Evolutionary conservation across 164 flowering plant genomes (phyloP).

Genomic region (Berberis vulgaris): DNA sequence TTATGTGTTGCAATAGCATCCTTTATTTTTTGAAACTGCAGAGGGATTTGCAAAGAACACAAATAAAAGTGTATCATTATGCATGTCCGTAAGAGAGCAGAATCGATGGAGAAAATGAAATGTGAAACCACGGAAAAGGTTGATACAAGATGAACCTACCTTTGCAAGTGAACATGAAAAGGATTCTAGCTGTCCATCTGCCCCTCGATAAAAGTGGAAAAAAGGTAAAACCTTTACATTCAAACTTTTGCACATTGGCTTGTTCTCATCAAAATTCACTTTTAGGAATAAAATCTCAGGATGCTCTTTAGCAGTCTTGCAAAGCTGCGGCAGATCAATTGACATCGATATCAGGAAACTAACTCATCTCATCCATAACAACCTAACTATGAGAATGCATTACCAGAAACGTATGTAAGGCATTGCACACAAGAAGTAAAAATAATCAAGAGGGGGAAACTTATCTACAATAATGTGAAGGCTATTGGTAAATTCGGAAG

Average conservation of each 20-base stretch:
- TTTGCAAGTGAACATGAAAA: slow-evolving; percentile 96
- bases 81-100: neutral
- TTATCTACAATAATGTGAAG: neutral
- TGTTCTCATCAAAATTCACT: slow-evolving; percentile 94
- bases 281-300: slow-evolving; percentile 79
- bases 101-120: neutral
- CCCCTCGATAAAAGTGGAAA: slow-evolving; percentile 93
- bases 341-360: slow-evolving; percentile 5
- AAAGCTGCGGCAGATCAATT: slow-evolving; percentile 43
- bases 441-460: too few relatives aligned
- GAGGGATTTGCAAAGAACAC: neutral
- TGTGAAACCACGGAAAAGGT: neutral
- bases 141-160: slow-evolving; percentile 27
- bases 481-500: neutral
- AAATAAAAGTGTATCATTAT: neutral
- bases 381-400: too few relatives aligned
- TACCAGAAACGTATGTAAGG: too few relatives aligned
- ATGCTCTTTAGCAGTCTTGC: slow-evolving; percentile 80
- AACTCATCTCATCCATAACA: too few relatives aligned
- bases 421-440: too few relatives aligned
- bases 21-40: slow-evolving; percentile 93
- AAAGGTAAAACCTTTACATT: slow-evolving; percentile 91
- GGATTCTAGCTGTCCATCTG: slow-evolving; percentile 79
- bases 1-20: slow-evolving; percentile 73
- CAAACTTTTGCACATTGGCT: slow-evolving; percentile 89